Evolutionary conservation across 345 rosid species (phyloP).

Genomic region (Salix dunnii): DNA sequence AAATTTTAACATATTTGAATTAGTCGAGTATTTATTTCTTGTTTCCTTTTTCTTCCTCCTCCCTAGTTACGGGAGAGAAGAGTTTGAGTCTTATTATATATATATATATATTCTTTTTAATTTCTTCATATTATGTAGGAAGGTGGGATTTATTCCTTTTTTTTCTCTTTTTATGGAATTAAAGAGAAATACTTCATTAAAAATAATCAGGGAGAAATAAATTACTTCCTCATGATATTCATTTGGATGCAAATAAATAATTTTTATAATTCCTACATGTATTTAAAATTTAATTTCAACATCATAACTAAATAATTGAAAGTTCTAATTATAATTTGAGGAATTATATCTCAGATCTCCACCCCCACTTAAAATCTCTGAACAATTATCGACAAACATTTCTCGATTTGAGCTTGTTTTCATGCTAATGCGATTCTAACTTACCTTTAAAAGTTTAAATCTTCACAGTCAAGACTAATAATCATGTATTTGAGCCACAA

Average conservation of each 20-base stretch:
- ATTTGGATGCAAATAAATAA: not conserved
- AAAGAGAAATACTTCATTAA: not conserved
- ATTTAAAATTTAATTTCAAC: not conserved
- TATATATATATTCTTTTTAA: not conserved
- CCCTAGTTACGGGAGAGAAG: not conserved
- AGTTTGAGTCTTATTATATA: not conserved
- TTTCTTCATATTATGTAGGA: not conserved
- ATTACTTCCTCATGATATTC: not conserved
- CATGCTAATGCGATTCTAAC: not conserved
- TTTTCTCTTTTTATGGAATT: not conserved
- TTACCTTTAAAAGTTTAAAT: not conserved
- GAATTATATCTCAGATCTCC: not conserved
- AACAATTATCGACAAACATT: not conserved
- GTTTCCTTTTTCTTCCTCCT: not conserved
- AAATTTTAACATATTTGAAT: not conserved
- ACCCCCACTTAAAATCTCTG: not conserved
- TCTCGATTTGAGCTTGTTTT: not conserved
- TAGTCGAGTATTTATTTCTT: not conserved
- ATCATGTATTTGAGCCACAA: not conserved
- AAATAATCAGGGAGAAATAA: not conserved
- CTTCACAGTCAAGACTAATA: not conserved
- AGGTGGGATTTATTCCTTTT: not conserved
- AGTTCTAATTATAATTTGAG: not conserved
- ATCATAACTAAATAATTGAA: not conserved
- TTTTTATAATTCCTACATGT: not conserved